phyloP scores from a whole-genome alignment of 257 asterid species.

The Penstemon davidsonii region DNA sequence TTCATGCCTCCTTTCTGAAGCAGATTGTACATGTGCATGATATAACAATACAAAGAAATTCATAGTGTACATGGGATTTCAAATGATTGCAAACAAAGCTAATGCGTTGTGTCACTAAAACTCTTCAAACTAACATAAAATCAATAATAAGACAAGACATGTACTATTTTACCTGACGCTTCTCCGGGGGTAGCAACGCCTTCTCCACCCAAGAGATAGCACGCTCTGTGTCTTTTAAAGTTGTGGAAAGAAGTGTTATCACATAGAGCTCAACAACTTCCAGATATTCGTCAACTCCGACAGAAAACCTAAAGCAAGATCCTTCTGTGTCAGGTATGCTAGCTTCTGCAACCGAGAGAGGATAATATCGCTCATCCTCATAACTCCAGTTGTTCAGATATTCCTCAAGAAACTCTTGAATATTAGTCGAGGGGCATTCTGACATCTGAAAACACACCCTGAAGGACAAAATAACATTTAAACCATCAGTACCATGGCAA shows the following conservation, averaged over 20 bases:
- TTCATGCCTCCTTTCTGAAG: neutral
- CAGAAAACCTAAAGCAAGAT: constrained; percentile 37
- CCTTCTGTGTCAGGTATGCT: constrained; percentile 31
- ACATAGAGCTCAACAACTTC: constrained; percentile 80
- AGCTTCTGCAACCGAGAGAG: constrained; percentile 34
- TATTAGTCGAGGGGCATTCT: constrained; percentile 47
- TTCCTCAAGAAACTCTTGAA: constrained; percentile 67
- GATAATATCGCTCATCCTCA: constrained; percentile 45
- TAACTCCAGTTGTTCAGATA: constrained; percentile 64
- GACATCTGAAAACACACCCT: constrained; percentile 70
- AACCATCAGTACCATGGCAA: constrained; percentile 14
- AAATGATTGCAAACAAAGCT: constrained; percentile 9
- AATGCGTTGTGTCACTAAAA: neutral
- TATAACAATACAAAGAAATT: neutral
- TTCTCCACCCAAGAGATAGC: constrained; percentile 87
- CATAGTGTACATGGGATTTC: neutral
- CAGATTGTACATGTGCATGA: constrained; percentile 6
- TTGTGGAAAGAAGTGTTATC: constrained; percentile 52
- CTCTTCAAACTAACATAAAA: constrained; percentile 9
- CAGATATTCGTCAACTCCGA: constrained; percentile 58
- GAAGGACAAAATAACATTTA: constrained; percentile 24
- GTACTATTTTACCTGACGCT: constrained; percentile 67
- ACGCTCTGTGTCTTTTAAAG: constrained; percentile 48
- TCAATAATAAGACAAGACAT: constrained; percentile 8
- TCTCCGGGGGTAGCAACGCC: constrained; percentile 63